Percentiles rank a stretch among this genome's conserved stretches.
These are phyloP conservation scores for Alloascoidea hylecoeti DNA, from an alignment of 805 yeast genomes.

Conservation along the genomic window DNA sequence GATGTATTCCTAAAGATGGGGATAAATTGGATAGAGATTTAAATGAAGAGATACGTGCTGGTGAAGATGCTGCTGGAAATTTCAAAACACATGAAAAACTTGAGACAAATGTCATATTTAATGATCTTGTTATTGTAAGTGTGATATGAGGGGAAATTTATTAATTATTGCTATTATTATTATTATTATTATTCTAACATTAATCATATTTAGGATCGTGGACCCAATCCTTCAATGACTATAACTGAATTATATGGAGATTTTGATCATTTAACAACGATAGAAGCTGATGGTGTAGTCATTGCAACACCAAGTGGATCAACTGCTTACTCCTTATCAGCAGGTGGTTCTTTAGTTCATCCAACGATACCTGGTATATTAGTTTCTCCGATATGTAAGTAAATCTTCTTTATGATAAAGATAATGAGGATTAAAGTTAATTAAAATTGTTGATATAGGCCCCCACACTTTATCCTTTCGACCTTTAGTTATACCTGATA, in stretches of 20 bases:
- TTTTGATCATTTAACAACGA: conserved; percentile 36
- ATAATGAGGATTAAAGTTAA: too few relatives aligned
- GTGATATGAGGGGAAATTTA: too few relatives aligned
- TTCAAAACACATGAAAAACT: conserved; percentile 15
- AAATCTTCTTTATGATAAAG: too few relatives aligned
- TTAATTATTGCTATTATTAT: too few relatives aligned
- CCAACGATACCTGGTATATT: conserved; percentile 41
- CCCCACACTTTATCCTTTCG: conserved; percentile 38
- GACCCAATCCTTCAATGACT: conserved; percentile 37
- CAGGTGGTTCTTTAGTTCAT: conserved; percentile 41
- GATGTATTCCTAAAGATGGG: conserved; percentile 5
- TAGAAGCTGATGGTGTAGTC: conserved; percentile 54
- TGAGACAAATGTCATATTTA: conserved; percentile 25
- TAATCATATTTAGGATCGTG: conserved; percentile 21
- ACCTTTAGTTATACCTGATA: conserved; percentile 34
- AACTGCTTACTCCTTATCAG: conserved; percentile 38
- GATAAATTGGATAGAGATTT: conserved; percentile 9
- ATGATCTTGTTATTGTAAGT: conserved; percentile 28
- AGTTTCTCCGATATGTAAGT: conserved; percentile 35
- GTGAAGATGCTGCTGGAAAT: conserved; percentile 8
- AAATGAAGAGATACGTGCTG: conserved; percentile 12
- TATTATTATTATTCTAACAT: not conserved
- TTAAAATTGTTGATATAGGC: not conserved
- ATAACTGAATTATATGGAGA: conserved; percentile 34
- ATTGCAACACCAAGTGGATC: conserved; percentile 59